phyloP scores from a whole-genome alignment of 768 basidiomycete genomes.

The Cubamyces lactineus region DNA sequence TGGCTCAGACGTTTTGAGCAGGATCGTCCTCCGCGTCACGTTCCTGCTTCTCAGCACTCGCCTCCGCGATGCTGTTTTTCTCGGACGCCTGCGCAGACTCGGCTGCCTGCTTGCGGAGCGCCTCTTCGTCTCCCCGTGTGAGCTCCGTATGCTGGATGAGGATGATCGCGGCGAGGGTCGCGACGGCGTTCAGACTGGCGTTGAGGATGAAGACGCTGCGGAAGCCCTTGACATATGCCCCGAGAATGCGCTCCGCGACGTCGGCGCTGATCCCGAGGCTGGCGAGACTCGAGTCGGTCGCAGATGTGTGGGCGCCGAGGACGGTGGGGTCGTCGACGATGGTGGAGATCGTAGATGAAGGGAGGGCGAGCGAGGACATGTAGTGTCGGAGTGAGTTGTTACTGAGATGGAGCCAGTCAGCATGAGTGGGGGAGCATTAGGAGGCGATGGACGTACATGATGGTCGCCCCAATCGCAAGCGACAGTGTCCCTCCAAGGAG shows the following conservation, averaged over 20 bases:
- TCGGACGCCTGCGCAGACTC: constrained; percentile 20
- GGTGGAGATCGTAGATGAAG: constrained; percentile 41
- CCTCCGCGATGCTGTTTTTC: constrained; percentile 9
- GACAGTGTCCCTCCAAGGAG: constrained; percentile 71
- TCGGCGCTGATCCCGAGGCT: constrained; percentile 39
- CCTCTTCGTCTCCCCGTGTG: constrained; percentile 57
- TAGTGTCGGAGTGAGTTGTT: constrained; percentile 53
- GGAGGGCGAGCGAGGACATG: constrained; percentile 43
- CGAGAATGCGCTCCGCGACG: constrained; percentile 46
- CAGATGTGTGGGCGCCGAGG: constrained; percentile 36
- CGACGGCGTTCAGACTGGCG: constrained; percentile 54
- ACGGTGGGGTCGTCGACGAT: constrained; percentile 55
- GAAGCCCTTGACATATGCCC: constrained; percentile 62
- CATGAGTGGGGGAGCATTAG: neutral
- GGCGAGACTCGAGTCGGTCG: constrained; percentile 26
- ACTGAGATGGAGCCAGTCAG: constrained; percentile 17
- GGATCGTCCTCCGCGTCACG: neutral
- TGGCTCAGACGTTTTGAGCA: constrained; percentile 2
- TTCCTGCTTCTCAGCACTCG: neutral
- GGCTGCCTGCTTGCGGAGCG: constrained; percentile 47
- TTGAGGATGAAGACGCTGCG: constrained; percentile 63
- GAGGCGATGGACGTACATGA: constrained; percentile 44
- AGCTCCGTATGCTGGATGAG: constrained; percentile 68
- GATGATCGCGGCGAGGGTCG: constrained; percentile 55
- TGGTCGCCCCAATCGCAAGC: constrained; percentile 61